Percentiles rank a stretch among this genome's conserved stretches.
These are phyloP conservation scores for Loxodes magnus DNA, from an alignment of 73 alveolate genomes.

Conservation along the genomic window DNA sequence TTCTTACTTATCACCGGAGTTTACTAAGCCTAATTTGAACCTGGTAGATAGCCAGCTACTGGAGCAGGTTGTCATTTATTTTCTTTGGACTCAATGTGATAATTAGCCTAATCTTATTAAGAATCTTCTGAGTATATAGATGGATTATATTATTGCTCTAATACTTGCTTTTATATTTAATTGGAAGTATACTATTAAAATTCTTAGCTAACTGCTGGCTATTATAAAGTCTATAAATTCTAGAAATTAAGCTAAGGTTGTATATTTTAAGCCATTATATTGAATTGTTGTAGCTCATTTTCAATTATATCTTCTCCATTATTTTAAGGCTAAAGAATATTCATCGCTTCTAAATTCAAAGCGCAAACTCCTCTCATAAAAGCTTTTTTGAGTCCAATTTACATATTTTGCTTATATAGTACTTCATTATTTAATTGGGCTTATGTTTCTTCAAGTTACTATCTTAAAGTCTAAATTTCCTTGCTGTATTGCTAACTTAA, in stretches of 20 bases:
- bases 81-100: slow-evolving; percentile 8
- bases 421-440: slow-evolving; percentile 49
- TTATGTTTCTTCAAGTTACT: slow-evolving; percentile 71
- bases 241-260: too few species aligned
- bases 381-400: slow-evolving; percentile 91
- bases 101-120: background rate
- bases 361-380: slow-evolving; percentile 98
- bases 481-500: slow-evolving; percentile 57
- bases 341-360: slow-evolving; percentile 97
- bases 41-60: too few species aligned
- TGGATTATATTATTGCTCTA: background rate
- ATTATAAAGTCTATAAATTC: too few species aligned
- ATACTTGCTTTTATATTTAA: background rate
- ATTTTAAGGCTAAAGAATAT: slow-evolving; percentile 52
- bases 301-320: background rate
- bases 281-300: background rate
- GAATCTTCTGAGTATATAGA: background rate
- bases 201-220: too few species aligned
- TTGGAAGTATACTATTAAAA: background rate
- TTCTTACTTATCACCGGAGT: too few species aligned
- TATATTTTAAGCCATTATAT: background rate
- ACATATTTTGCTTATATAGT: slow-evolving; percentile 58
- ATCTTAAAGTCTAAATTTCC: slow-evolving; percentile 79
- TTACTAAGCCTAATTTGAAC: too few species aligned
- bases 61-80: slow-evolving; percentile 13